These are phyloP conservation scores for Alternaria postmessia DNA, from an alignment of 2,329 filamentous ascomycete genomes.

Conservation along the genomic window DNA sequence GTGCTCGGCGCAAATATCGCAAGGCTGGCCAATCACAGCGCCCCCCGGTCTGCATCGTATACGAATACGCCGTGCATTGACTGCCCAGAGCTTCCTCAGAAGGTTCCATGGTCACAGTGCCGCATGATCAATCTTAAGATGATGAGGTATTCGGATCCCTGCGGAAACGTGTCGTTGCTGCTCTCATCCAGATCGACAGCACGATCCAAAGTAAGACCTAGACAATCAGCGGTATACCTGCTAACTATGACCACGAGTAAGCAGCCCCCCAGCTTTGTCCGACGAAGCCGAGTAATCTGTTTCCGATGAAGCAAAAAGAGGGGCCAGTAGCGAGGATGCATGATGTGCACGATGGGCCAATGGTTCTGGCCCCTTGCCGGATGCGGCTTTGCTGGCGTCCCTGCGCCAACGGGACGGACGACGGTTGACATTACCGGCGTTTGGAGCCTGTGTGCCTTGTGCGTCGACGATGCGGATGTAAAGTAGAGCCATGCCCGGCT, in stretches of 20 bases:
- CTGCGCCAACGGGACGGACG: conserved; percentile 26
- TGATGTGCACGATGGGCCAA: conserved; percentile 26
- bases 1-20: conserved; percentile 10
- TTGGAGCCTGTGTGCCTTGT: conserved; percentile 24
- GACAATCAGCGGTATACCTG: conserved; percentile 3
- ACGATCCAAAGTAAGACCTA: not conserved
- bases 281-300: conserved; percentile 17
- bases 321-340: conserved; percentile 20
- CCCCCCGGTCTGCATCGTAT: not conserved
- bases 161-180: conserved; percentile 8
- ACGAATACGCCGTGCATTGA: conserved; percentile 9
- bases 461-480: conserved; percentile 27
- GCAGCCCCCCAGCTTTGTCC: conserved; percentile 14
- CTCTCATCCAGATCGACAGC: not conserved
- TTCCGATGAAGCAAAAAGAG: conserved; percentile 22
- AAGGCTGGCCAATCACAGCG: conserved; percentile 12
- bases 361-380: conserved; percentile 16
- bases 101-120: not conserved
- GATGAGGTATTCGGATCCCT: conserved; percentile 3
- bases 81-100: not conserved
- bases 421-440: conserved; percentile 24
- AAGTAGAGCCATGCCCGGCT: conserved; percentile 7
- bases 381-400: conserved; percentile 21
- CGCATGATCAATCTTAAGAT: not conserved
- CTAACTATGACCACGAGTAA: conserved; percentile 7